Evolutionary conservation across 2,329 filamentous ascomycete species (phyloP).

Genomic region (Fusarium sp.): DNA sequence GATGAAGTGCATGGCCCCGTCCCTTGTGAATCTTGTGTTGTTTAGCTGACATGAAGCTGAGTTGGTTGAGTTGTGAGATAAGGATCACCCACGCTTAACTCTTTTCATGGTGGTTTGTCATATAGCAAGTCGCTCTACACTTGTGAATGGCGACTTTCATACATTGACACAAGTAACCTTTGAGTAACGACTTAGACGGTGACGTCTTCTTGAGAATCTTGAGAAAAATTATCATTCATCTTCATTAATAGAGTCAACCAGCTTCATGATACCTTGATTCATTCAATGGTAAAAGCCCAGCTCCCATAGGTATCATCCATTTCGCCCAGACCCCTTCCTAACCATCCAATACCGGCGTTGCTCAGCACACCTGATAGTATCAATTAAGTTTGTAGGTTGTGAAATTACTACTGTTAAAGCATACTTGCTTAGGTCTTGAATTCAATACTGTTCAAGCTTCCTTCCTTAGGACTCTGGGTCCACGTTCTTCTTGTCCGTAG

Average conservation of each 20-base stretch:
- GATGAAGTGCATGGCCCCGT: neutral
- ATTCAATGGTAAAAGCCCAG: neutral
- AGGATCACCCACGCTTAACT: no score
- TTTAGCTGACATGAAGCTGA: neutral
- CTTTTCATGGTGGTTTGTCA: no score
- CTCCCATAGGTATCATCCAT: slow-evolving; percentile 12
- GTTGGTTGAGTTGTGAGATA: no score
- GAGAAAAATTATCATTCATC: neutral
- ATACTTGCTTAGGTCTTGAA: no score
- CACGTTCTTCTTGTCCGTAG: slow-evolving; percentile 29
- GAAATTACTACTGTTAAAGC: neutral
- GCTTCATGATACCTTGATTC: slow-evolving; percentile 6
- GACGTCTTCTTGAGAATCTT: no score
- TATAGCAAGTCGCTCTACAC: no score
- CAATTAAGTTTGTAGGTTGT: slow-evolving; percentile 20
- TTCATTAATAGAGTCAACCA: slow-evolving; percentile 4
- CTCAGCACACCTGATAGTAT: slow-evolving; percentile 16
- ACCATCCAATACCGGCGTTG: neutral
- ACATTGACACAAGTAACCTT: neutral
- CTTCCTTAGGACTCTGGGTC: slow-evolving; percentile 37
- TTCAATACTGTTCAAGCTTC: no score
- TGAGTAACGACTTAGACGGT: neutral
- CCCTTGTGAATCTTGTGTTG: no score
- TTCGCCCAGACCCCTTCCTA: neutral
- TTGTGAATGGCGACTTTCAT: no score